These are phyloP conservation scores for Gossypium rotundifolium DNA, from an alignment of 345 rosid genomes.

Conservation along the genomic window DNA sequence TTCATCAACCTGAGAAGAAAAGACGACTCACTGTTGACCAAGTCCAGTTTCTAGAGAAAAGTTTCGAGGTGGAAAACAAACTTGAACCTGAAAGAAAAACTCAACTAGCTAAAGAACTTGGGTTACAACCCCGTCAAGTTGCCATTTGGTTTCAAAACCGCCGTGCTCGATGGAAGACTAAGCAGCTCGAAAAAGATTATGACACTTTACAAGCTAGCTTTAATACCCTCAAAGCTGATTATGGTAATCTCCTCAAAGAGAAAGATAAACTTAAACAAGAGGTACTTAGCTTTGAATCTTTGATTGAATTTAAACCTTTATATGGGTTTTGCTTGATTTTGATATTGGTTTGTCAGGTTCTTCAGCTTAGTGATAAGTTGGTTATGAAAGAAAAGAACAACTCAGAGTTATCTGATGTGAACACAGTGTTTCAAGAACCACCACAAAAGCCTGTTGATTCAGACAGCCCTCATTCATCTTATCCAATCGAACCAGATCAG, in stretches of 20 bases:
- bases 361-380: constrained; percentile 37
- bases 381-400: constrained; percentile 18
- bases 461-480: constrained; percentile 42
- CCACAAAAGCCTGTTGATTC: constrained; percentile 31
- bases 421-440: constrained; percentile 13
- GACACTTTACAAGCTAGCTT: constrained; percentile 39
- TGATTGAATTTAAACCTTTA: too few species aligned
- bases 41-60: constrained; percentile 60
- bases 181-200: constrained; percentile 57
- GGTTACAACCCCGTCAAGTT: constrained; percentile 64
- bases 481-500: constrained; percentile 47
- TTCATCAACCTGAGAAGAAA: constrained; percentile 48
- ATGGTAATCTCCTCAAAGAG: constrained; percentile 41
- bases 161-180: constrained; percentile 56
- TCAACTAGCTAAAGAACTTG: constrained; percentile 59
- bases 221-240: constrained; percentile 43
- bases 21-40: constrained; percentile 40
- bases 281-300: constrained; percentile 20
- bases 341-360: constrained; percentile 28
- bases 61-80: constrained; percentile 53
- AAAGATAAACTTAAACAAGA: constrained; percentile 37
- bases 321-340: not conserved
- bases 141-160: constrained; percentile 73
- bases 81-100: constrained; percentile 63
- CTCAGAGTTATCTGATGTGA: not conserved